Conservation (phyloP, 345 rosid species). For the Gossypium thurberi region DNA sequence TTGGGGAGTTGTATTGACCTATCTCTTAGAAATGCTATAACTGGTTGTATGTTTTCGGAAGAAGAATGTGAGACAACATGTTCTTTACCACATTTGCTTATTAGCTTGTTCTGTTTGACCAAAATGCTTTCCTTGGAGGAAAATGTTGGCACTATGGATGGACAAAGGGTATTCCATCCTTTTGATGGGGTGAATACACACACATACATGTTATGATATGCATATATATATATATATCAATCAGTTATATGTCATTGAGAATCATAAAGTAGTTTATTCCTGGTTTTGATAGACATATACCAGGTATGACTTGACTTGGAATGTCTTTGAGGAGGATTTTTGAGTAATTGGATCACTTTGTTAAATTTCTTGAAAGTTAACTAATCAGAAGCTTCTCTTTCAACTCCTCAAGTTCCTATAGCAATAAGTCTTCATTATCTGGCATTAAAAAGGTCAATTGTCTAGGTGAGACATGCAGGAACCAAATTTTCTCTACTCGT, state of each 20-base stretch:
- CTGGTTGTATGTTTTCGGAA: background rate
- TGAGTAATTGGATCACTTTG: background rate
- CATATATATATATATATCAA: background rate
- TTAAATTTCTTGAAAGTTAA: background rate
- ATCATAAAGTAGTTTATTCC: background rate
- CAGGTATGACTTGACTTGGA: background rate
- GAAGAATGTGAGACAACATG: background rate
- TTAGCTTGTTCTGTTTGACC: background rate
- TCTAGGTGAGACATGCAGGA: background rate
- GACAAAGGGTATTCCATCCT: background rate
- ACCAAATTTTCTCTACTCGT: background rate
- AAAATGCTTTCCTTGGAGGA: slow-evolving; percentile 1
- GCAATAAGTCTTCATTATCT: background rate
- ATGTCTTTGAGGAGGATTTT: background rate
- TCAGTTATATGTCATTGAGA: background rate
- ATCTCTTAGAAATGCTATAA: background rate
- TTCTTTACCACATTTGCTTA: background rate
- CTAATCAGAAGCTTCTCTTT: background rate
- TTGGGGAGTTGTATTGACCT: background rate
- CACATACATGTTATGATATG: too few species aligned
- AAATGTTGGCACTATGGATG: background rate
- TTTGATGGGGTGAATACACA: background rate
- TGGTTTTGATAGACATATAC: background rate
- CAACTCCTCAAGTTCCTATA: background rate
- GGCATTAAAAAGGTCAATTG: background rate